Percentiles rank a stretch among this genome's conserved stretches.
Evolutionary conservation across 2,329 filamentous ascomycete genomes (phyloP).

Genomic region (Alternaria burnsii): DNA sequence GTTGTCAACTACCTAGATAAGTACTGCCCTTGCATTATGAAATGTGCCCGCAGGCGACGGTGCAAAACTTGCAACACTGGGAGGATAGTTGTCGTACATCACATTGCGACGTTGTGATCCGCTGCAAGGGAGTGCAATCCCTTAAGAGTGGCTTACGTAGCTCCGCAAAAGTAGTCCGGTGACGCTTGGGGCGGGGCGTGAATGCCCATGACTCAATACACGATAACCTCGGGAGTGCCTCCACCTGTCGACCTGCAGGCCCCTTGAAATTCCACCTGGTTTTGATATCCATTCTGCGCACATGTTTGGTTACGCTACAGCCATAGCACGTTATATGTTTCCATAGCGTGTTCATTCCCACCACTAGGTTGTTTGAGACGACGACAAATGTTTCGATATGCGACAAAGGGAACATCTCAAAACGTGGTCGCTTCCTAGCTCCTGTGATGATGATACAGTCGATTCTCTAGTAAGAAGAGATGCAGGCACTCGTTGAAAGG

Average conservation of each 20-base stretch:
- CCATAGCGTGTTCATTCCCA: background rate
- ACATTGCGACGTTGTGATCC: too few relatives aligned
- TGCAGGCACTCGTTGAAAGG: too few relatives aligned
- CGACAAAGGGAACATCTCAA: background rate
- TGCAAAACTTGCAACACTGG: background rate
- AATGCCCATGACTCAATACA: background rate
- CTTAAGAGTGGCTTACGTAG: background rate
- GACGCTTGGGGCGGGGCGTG: slow-evolving; percentile 3
- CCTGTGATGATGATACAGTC: background rate
- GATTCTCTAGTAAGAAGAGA: background rate
- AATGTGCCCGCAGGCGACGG: background rate
- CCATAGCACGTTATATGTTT: background rate
- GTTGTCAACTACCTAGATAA: background rate
- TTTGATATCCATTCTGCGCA: background rate
- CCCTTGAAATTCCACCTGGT: background rate
- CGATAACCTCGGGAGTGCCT: background rate
- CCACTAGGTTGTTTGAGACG: background rate
- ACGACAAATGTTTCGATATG: background rate
- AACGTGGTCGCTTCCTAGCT: background rate
- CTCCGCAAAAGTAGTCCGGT: background rate
- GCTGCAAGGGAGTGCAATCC: background rate
- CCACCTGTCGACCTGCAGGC: background rate
- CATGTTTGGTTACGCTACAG: background rate
- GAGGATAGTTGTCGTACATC: background rate
- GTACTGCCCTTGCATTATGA: background rate